A percentile compares a stretch with the other conserved stretches of the same genome.
These are phyloP conservation scores for Globisporangium polare DNA, from an alignment of 352 stramenopile species.

Conservation along the genomic window DNA sequence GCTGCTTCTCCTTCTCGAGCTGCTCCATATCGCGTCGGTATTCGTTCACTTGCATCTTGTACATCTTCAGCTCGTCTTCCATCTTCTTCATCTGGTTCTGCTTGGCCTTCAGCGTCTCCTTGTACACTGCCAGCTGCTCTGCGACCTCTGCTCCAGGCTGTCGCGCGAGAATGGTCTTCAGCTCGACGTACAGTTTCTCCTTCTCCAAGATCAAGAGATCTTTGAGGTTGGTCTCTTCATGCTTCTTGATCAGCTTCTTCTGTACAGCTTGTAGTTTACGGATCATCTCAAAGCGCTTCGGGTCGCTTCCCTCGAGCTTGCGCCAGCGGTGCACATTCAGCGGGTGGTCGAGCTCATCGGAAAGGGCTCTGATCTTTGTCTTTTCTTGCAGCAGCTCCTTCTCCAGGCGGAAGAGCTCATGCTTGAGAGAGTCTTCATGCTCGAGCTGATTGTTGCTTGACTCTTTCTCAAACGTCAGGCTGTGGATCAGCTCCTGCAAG, in stretches of 20 bases:
- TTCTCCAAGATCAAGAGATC: slow-evolving; percentile 81
- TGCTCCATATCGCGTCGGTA: slow-evolving; percentile 64
- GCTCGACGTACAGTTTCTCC: slow-evolving; percentile 90
- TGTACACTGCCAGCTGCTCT: slow-evolving; percentile 85
- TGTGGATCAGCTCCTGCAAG: slow-evolving; percentile 57
- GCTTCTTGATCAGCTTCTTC: slow-evolving; percentile 79
- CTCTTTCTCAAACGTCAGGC: slow-evolving; percentile 49
- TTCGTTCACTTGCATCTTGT: slow-evolving; percentile 89
- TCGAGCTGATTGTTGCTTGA: slow-evolving; percentile 63
- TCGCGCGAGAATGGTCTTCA: slow-evolving; percentile 86
- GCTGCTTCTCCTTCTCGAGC: slow-evolving; percentile 57
- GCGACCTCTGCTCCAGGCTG: slow-evolving; percentile 85
- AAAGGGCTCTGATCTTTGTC: slow-evolving; percentile 85
- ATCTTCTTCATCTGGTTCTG: slow-evolving; percentile 76
- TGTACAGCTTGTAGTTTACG: slow-evolving; percentile 86
- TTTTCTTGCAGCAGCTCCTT: slow-evolving; percentile 79
- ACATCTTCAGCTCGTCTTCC: slow-evolving; percentile 91
- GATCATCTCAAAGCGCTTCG: slow-evolving; percentile 87
- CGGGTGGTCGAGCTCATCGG: slow-evolving; percentile 87
- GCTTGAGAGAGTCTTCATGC: slow-evolving; percentile 54
- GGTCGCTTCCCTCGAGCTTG: slow-evolving; percentile 86
- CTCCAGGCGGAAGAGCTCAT: slow-evolving; percentile 61
- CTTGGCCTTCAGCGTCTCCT: slow-evolving; percentile 88
- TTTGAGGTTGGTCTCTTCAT: slow-evolving; percentile 64
- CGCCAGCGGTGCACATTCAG: slow-evolving; percentile 92